Base-by-base conservation (phyloP, 2,329 filamentous ascomycete species). In the Zopfia rhizophila region DNA sequence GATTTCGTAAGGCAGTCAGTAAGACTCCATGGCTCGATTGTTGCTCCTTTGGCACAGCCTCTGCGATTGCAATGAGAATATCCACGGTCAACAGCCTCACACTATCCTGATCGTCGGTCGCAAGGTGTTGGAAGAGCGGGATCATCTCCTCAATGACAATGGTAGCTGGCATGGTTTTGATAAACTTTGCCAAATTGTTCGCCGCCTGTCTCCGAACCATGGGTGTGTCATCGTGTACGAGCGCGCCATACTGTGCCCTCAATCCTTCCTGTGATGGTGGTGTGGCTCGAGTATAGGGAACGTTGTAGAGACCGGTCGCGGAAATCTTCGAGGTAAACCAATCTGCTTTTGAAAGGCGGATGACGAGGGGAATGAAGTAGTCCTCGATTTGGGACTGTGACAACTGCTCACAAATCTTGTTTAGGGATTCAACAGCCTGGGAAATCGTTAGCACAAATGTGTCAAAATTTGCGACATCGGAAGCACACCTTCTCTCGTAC, bases 301-400 rank as follows among this genome's bases (percentile, higher is more conserved):
- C 85, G 71, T 90, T 94, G 79, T 93, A 99, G 54, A 99, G 88
- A 54, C 94, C 94, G 57, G 93, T 96, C 53, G 93, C 94, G 22
- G 94, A 99, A 57, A 99, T 94, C 79, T 97, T 99, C 57, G 94
- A 97, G 46, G 94, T 99, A 76, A 99, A 99, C 94, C 94, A 99
- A 78, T 99, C 94, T 76, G 94, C 94, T 83, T 97, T 99, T 58
- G 94, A 95, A 52, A 99, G 89, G 70, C 94, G 91, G 68, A 96
- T 85, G 49, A 92, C 92, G 68, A 99, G 87, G 53, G 94, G 94
- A 62, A 99, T 93, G 78, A 97, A 97, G 76, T 92, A 90, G 67
- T 97, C 90, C 80, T 99, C 94, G 70, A 97, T 88, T 79, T 99
- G 94, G 74, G 91, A 84, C 63, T 91, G 80, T 38, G 91, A 96